Percentiles rank a stretch among this genome's conserved stretches.
These are phyloP conservation scores for Sabuloglossum arenarium DNA, from an alignment of 495 filamentous ascomycete species.

Conservation along the genomic window DNA sequence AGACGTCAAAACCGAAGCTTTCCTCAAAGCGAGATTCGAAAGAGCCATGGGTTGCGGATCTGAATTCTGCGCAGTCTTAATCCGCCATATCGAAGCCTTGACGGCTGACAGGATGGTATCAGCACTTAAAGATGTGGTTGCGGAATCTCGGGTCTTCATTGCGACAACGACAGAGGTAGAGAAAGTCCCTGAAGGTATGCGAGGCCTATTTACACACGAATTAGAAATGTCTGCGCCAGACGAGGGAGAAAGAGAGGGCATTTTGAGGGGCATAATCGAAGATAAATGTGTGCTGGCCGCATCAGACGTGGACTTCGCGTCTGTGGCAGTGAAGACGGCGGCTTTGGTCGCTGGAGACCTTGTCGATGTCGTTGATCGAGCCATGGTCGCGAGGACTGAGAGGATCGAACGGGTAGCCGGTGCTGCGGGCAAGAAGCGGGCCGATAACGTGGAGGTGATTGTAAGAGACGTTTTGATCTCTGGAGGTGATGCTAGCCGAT, in stretches of 20 bases:
- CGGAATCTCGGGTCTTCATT: conserved; percentile 55
- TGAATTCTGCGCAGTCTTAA: conserved; percentile 58
- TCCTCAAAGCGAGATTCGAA: conserved; percentile 70
- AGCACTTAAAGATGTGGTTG: conserved; percentile 58
- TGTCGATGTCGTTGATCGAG: conserved; percentile 83
- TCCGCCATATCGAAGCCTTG: conserved; percentile 76
- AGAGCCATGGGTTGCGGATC: conserved; percentile 74
- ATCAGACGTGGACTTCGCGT: conserved; percentile 58
- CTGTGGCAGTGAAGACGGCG: conserved; percentile 83
- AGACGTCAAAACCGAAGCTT: conserved; percentile 83
- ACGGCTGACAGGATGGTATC: conserved; percentile 76
- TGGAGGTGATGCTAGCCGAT: conserved; percentile 62
- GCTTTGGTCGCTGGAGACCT: conserved; percentile 88
- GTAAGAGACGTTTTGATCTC: conserved; percentile 69
- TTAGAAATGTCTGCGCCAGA: conserved; percentile 86
- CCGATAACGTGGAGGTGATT: conserved; percentile 25
- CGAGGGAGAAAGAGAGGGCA: conserved; percentile 77
- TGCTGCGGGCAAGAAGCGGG: neutral
- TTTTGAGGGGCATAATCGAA: conserved; percentile 54
- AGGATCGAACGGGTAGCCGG: conserved; percentile 43
- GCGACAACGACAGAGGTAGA: conserved; percentile 91
- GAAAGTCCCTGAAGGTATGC: conserved; percentile 72
- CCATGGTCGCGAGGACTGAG: conserved; percentile 47
- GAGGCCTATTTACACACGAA: conserved; percentile 86
- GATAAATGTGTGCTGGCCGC: conserved; percentile 51